phyloP scores from a whole-genome alignment of 2,329 filamentous ascomycete genomes.

The Aspergillus quadricinctus region DNA sequence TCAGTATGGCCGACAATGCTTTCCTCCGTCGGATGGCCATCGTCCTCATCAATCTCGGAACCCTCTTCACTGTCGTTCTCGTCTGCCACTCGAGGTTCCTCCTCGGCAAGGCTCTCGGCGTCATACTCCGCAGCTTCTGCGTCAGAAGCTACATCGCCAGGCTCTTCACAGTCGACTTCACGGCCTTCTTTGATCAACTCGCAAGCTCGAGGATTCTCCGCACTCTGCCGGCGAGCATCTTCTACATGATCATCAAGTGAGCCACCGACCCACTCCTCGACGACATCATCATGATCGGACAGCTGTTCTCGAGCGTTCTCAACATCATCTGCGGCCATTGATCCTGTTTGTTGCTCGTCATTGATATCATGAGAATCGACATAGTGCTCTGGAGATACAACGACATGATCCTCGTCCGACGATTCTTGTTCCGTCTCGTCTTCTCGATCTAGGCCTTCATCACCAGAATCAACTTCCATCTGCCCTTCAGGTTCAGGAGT shows the following conservation, averaged over 20 bases:
- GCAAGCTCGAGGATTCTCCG: not conserved
- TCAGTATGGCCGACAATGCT: not conserved
- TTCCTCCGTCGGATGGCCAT: not conserved
- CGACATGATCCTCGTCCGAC: not conserved
- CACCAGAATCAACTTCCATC: not conserved
- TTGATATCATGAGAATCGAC: not conserved
- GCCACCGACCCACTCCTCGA: not conserved
- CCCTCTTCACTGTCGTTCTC: not conserved
- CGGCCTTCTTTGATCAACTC: constrained; percentile 7
- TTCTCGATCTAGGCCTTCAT: not conserved
- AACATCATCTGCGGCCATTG: not conserved
- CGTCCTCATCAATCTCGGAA: not conserved
- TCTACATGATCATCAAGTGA: not conserved
- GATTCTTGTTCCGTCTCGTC: not conserved
- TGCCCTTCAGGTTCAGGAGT: not conserved
- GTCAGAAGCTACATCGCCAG: not conserved
- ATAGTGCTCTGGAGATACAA: not conserved
- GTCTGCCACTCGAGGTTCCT: not conserved
- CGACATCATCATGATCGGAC: not conserved
- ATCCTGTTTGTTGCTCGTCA: not conserved
- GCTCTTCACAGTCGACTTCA: constrained; percentile 13
- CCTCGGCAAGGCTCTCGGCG: not conserved
- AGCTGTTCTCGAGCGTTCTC: not conserved
- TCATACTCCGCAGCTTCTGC: not conserved
- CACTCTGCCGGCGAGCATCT: not conserved